Evolutionary conservation across 345 rosid species (phyloP).

Genomic region (Citrus reticulata): DNA sequence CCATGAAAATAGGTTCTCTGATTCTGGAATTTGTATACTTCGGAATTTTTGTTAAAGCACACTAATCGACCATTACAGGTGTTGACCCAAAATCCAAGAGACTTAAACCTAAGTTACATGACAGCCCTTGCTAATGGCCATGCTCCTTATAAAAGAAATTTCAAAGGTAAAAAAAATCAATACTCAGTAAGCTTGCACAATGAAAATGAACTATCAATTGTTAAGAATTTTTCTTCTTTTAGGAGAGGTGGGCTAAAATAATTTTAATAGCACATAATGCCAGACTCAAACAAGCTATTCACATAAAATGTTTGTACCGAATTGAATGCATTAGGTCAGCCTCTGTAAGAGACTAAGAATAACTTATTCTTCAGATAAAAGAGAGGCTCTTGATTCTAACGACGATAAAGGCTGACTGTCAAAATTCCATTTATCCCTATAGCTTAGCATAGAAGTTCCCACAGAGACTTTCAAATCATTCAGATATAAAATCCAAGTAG

Average conservation of each 20-base stretch:
- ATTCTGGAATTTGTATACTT: neutral
- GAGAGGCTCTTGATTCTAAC: neutral
- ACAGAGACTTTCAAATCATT: neutral
- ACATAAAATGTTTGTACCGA: neutral
- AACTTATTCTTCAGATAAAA: neutral
- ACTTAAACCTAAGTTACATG: no score
- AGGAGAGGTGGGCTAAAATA: neutral
- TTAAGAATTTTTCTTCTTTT: neutral
- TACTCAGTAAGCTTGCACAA: neutral
- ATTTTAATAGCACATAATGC: neutral
- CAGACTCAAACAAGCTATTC: neutral
- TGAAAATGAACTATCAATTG: neutral
- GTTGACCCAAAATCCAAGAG: neutral
- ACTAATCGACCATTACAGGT: neutral
- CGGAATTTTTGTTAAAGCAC: neutral
- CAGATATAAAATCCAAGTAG: neutral
- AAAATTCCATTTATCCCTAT: neutral
- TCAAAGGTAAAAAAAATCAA: no score
- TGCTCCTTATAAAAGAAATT: no score
- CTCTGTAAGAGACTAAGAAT: neutral
- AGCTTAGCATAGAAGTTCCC: neutral
- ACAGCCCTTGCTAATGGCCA: no score
- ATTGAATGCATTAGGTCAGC: neutral
- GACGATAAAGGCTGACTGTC: neutral
- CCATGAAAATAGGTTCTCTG: neutral